Base-by-base conservation (phyloP, 2,329 filamentous ascomycete genomes). In the Madurella mycetomatis region DNA sequence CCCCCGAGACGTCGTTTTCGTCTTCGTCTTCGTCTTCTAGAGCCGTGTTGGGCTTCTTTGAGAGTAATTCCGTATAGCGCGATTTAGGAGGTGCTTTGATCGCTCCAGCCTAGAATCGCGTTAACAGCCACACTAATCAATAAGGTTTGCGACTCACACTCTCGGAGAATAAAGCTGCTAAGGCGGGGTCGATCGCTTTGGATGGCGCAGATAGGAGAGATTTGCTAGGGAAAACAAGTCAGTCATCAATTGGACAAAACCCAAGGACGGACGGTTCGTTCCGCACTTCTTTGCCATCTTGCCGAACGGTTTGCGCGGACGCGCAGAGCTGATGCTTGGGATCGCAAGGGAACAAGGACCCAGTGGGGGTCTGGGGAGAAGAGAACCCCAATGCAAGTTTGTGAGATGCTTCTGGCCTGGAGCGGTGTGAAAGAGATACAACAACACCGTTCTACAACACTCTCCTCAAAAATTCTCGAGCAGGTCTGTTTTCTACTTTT, bases 151-250 rank as follows among this genome's bases (percentile, higher is more conserved):
- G 55, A 79, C 85, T 74, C 79, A 90, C 87, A 76, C 87, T 90
- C 54, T 79, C 76, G 54, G 85, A 79, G 72, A 91, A 91, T 40
- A 91, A 77, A 57, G 85, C 84, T 65, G 85, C 78, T 61, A 91
- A 75, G 53, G 78, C 73, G 68, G 87, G 85, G 74, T 91, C 87
- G 56, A 90, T 76, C 56, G 78, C 76, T 69, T 81, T 81, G 53
- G 74, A 71, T 37, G 76, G 71, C 58, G 74, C 75, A 49, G 69
- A 61, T 56, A 82, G 63, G 53, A 64, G 62, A 44, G 67, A 63
- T 66, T 70, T 71, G 60, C 74, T 78, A 41, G 8, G 44, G 40
- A 18, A 49, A 44, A 12, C 12, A 46, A 17, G n/a, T 47, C 17
- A 54, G 25, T 41, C 2, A 25, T 44, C 12, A 32, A 9, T 3